A percentile compares a stretch with the other conserved stretches of the same genome.
phyloP scores from a whole-genome alignment of 2,329 filamentous ascomycete genomes.

The Endoconidiophora polonica region DNA sequence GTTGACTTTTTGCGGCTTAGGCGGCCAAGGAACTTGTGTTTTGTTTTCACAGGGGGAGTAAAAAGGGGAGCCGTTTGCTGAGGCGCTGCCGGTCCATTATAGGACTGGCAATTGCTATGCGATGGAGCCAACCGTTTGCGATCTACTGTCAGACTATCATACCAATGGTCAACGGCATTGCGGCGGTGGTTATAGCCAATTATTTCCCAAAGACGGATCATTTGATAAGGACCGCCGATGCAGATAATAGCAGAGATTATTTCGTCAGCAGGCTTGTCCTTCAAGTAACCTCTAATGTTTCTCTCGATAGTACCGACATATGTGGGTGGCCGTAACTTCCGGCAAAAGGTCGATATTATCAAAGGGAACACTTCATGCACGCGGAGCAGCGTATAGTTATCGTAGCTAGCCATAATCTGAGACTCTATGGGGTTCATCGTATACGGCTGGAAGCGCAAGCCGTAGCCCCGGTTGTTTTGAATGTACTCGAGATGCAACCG shows the following conservation, averaged over 20 bases:
- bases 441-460: slow-evolving; percentile 35
- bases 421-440: slow-evolving; percentile 46
- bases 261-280: slow-evolving; percentile 45
- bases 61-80: not conserved
- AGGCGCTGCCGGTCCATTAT: not conserved
- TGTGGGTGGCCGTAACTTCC: slow-evolving; percentile 44
- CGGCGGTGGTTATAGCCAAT: slow-evolving; percentile 47
- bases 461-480: slow-evolving; percentile 31
- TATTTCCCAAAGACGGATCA: slow-evolving; percentile 48
- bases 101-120: not conserved
- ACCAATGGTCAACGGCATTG: slow-evolving; percentile 43
- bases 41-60: slow-evolving; percentile 28
- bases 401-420: slow-evolving; percentile 47
- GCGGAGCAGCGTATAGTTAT: slow-evolving; percentile 42
- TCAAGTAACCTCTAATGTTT: slow-evolving; percentile 44
- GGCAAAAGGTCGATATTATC: slow-evolving; percentile 46
- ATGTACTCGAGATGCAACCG: slow-evolving; percentile 41
- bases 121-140: slow-evolving; percentile 20
- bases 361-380: slow-evolving; percentile 50
- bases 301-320: slow-evolving; percentile 47
- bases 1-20: slow-evolving; percentile 42
- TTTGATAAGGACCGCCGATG: slow-evolving; percentile 44
- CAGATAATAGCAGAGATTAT: slow-evolving; percentile 43
- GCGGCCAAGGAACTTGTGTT: slow-evolving; percentile 33
- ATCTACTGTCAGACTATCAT: slow-evolving; percentile 27